Evolutionary conservation across 225 moss, liverwort and hornwort genomes (phyloP).

Genomic region (Marchantia paleacea): DNA sequence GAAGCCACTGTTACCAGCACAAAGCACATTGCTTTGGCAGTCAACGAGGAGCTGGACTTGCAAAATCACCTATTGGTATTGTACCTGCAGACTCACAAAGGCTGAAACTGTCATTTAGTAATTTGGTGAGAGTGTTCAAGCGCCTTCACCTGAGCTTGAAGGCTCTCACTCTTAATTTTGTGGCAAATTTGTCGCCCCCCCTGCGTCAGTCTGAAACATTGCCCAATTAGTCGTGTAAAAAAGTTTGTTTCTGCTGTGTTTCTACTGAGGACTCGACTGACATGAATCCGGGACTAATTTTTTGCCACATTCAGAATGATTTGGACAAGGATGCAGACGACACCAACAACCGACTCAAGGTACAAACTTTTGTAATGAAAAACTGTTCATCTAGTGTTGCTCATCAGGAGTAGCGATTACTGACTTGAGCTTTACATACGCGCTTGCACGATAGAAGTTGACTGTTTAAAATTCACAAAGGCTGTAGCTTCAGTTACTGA

Average conservation of each 20-base stretch:
- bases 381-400: neutral
- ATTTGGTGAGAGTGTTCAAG: too few species aligned
- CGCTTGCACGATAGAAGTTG: too few species aligned
- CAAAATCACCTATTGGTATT: constrained; percentile 79
- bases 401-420: neutral
- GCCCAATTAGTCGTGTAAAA: neutral
- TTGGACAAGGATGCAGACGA: constrained; percentile 80
- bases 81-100: neutral
- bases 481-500: too few species aligned
- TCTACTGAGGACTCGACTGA: neutral
- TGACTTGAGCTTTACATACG: too few species aligned
- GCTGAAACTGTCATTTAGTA: neutral
- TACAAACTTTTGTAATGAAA: constrained; percentile 11
- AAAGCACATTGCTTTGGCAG: constrained; percentile 91
- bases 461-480: too few species aligned
- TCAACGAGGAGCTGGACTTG: constrained; percentile 92
- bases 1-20: constrained; percentile 88
- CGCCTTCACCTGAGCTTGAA: too few species aligned
- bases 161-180: too few species aligned
- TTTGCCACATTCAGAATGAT: constrained; percentile 50
- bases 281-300: neutral
- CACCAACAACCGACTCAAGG: constrained; percentile 83
- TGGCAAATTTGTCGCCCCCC: too few species aligned
- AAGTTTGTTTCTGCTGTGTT: neutral
- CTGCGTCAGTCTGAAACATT: neutral